Evolutionary conservation across 2,329 filamentous ascomycete genomes (phyloP).

Genomic region (Fusarium buharicum): DNA sequence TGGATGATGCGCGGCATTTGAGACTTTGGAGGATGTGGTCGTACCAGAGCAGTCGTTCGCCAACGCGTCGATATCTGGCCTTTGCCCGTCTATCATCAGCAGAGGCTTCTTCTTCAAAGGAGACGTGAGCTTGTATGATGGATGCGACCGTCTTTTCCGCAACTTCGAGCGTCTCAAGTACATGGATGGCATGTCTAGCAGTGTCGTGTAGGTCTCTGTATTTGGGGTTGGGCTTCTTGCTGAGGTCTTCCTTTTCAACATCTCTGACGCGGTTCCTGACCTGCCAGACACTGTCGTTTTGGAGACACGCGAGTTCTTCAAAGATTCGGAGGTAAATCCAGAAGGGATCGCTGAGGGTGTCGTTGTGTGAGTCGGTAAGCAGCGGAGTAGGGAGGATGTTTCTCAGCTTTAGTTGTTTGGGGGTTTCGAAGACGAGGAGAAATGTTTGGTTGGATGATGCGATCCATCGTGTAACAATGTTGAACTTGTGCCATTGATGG

Average conservation of each 20-base stretch:
- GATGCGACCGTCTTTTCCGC: conserved; percentile 46
- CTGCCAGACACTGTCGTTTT: conserved; percentile 52
- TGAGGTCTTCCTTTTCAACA: conserved; percentile 44
- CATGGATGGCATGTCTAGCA: conserved; percentile 57
- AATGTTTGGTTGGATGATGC: conserved; percentile 20
- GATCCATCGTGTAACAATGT: conserved; percentile 26
- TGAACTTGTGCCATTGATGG: conserved; percentile 34
- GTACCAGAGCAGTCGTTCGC: conserved; percentile 48
- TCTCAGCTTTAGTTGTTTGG: neutral
- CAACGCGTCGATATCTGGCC: conserved; percentile 36
- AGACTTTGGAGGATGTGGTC: conserved; percentile 51
- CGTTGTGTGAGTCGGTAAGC: neutral
- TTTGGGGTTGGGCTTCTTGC: conserved; percentile 45
- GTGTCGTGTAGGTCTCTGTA: conserved; percentile 55
- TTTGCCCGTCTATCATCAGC: neutral
- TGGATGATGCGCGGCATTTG: conserved; percentile 51
- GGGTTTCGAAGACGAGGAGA: conserved; percentile 20
- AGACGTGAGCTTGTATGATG: conserved; percentile 49
- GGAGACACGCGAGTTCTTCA: neutral
- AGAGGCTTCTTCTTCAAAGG: conserved; percentile 15
- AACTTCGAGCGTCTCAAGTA: conserved; percentile 55
- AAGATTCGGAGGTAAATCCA: conserved; percentile 23
- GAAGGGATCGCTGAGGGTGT: conserved; percentile 20
- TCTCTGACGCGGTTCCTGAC: conserved; percentile 51
- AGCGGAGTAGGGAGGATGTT: neutral